Conservation (phyloP, 169 alveolate genomes). For the Plasmodium fragile region DNA sequence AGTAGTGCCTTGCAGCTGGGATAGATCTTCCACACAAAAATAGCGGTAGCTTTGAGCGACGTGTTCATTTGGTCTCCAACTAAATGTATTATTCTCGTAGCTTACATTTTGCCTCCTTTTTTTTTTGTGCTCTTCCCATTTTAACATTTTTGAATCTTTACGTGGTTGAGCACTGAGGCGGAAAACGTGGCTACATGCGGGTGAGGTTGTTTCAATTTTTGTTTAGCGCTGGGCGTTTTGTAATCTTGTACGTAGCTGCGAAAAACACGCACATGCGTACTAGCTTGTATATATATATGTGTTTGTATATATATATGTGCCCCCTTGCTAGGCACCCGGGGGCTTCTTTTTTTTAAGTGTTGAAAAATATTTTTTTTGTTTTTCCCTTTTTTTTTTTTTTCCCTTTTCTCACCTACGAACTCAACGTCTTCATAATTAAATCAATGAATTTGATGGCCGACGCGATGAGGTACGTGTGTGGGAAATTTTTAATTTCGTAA, state of each 20-base stretch:
- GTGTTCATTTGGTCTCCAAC: background rate
- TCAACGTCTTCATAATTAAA: constrained; percentile 38
- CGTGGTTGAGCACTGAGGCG: background rate
- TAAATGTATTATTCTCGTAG: background rate
- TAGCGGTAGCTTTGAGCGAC: background rate
- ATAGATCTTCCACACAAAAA: background rate
- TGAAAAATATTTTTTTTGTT: background rate
- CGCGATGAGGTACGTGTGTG: constrained; percentile 56
- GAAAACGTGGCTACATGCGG: background rate
- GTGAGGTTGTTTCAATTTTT: background rate
- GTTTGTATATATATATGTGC: background rate
- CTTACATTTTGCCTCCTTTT: background rate
- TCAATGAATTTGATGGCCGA: constrained; percentile 71
- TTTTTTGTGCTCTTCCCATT: background rate
- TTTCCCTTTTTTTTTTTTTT: constrained; percentile 20
- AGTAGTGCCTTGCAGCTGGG: background rate
- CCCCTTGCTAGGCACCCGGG: background rate
- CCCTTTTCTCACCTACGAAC: background rate
- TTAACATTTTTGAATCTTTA: background rate
- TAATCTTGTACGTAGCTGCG: background rate
- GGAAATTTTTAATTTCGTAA: constrained; percentile 61
- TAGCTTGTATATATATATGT: no score
- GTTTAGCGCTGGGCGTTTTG: background rate
- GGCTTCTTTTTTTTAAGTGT: background rate
- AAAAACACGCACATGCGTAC: background rate